A percentile compares a stretch with the other conserved stretches of the same genome.
Evolutionary conservation across 2,329 filamentous ascomycete genomes (phyloP).

Genomic region (Colletotrichum musicola): DNA sequence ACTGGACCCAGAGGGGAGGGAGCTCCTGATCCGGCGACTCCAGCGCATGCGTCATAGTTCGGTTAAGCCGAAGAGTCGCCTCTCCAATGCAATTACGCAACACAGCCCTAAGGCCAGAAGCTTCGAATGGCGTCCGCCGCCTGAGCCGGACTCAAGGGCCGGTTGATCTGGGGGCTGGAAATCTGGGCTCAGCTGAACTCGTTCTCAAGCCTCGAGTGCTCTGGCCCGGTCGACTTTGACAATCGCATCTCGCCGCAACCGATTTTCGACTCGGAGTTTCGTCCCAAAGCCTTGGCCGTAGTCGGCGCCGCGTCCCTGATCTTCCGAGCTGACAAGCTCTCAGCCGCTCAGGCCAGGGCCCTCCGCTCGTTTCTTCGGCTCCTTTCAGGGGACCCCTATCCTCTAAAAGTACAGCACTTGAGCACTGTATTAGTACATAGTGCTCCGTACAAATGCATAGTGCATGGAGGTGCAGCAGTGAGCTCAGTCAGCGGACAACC

Average conservation of each 20-base stretch:
- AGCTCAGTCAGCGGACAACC: slow-evolving; percentile 33
- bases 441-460: too few relatives aligned
- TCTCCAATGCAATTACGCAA: slow-evolving; percentile 35
- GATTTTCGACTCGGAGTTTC: slow-evolving; percentile 33
- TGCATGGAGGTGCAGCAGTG: neutral
- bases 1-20: neutral
- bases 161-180: too few relatives aligned
- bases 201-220: too few relatives aligned
- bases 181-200: too few relatives aligned
- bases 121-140: slow-evolving; percentile 1
- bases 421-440: too few relatives aligned
- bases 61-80: slow-evolving; percentile 33
- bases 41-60: slow-evolving; percentile 35
- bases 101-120: slow-evolving; percentile 11
- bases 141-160: too few relatives aligned
- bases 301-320: slow-evolving; percentile 27
- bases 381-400: slow-evolving; percentile 13
- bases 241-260: slow-evolving; percentile 7
- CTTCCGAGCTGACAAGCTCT: slow-evolving; percentile 17
- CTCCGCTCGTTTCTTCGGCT: neutral
- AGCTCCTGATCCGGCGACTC: slow-evolving; percentile 29
- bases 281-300: slow-evolving; percentile 13
- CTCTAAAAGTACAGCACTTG: too few relatives aligned
- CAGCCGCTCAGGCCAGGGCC: too few relatives aligned
- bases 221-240: too few relatives aligned